phyloP scores from a whole-genome alignment of 371 early-diverging fungal genomes.

The Mucor mucedo region DNA sequence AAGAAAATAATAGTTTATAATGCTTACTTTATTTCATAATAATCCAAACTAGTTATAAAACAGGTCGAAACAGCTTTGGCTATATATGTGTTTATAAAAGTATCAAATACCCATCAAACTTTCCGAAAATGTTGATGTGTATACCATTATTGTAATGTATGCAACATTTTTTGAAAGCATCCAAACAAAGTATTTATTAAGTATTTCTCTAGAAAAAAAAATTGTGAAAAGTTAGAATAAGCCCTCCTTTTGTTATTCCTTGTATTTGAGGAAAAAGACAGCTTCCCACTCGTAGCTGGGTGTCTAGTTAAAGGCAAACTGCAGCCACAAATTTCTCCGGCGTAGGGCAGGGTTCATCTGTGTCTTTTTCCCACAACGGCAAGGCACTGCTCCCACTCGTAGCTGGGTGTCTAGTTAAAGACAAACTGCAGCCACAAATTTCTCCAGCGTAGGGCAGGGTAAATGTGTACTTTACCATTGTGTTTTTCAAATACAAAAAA shows the following conservation, averaged over 20 bases:
- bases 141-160: constrained; percentile 7
- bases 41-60: constrained; percentile 1
- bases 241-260: constrained; percentile 21
- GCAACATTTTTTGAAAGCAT: constrained; percentile 9
- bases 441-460: constrained; percentile 19
- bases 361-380: constrained; percentile 3
- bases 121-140: background rate
- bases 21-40: constrained; percentile 2
- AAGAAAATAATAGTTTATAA: constrained; percentile 3
- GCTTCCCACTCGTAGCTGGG: constrained; percentile 55
- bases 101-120: constrained; percentile 2
- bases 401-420: constrained; percentile 19
- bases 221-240: constrained; percentile 16
- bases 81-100: constrained; percentile 3
- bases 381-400: constrained; percentile 43
- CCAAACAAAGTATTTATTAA: constrained; percentile 11
- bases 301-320: constrained; percentile 18
- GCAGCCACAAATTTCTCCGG: constrained; percentile 20
- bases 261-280: constrained; percentile 69
- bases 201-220: constrained; percentile 8
- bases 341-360: constrained; percentile 2
- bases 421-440: constrained; percentile 18
- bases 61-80: constrained; percentile 3
- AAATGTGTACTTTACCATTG: constrained; percentile 22
- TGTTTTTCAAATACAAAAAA: constrained; percentile 22